Conservation (phyloP, 1,139 yeast genomes). For the Hemisphaericaspora subhashii region DNA sequence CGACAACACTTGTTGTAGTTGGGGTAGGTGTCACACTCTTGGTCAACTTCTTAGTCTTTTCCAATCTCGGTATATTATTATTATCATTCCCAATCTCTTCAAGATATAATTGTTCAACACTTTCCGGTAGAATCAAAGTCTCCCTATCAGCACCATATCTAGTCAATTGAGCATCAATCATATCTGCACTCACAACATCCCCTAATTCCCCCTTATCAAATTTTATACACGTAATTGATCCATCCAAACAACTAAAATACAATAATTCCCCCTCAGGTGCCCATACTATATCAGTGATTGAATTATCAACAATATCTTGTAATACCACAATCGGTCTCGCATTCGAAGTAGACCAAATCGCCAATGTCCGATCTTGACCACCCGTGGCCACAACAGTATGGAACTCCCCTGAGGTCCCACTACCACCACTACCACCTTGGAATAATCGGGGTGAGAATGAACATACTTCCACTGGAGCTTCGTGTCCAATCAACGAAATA, state of each 20-base stretch:
- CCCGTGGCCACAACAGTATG: conserved; percentile 71
- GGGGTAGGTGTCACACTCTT: conserved; percentile 5
- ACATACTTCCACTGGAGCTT: conserved; percentile 94
- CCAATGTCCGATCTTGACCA: conserved; percentile 74
- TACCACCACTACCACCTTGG: too few species aligned
- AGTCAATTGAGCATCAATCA: conserved; percentile 65
- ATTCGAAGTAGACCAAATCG: conserved; percentile 66
- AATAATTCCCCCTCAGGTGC: conserved; percentile 72
- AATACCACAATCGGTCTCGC: conserved; percentile 66
- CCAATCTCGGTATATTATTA: too few species aligned
- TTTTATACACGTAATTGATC: conserved; percentile 68
- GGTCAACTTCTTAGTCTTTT: not conserved
- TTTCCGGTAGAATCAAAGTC: conserved; percentile 80
- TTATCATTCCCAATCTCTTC: conserved; percentile 48
- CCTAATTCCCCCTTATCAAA: conserved; percentile 81
- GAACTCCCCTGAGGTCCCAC: conserved; percentile 26
- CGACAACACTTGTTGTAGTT: conserved; percentile 3
- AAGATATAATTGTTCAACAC: conserved; percentile 70
- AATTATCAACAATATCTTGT: conserved; percentile 56
- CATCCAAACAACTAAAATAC: conserved; percentile 81
- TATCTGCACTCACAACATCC: conserved; percentile 61
- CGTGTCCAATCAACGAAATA: conserved; percentile 88
- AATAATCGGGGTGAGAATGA: conserved; percentile 78
- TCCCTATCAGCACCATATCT: conserved; percentile 90
- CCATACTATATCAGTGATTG: conserved; percentile 78